Evolutionary conservation across 345 rosid genomes (phyloP).

Genomic region (Cardiospermum halicacabum): DNA sequence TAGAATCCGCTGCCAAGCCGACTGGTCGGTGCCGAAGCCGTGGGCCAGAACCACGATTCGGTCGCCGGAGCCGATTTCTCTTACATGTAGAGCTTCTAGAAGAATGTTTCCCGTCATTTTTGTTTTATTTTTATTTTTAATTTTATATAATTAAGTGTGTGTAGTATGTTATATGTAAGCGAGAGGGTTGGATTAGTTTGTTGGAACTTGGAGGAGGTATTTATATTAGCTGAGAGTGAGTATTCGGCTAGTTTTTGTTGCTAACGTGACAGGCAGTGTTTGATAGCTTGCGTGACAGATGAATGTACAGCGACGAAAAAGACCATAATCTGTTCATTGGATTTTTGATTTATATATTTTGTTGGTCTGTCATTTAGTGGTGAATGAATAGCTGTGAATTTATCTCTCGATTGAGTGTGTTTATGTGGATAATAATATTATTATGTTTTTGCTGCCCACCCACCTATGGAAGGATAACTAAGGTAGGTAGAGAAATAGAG

Average conservation of each 20-base stretch:
- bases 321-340: background rate
- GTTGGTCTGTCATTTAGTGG: constrained; percentile 6
- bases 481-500: too few relatives aligned
- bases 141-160: too few relatives aligned
- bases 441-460: background rate
- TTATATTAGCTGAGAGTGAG: constrained; percentile 1
- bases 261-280: background rate
- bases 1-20: constrained; percentile 79
- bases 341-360: background rate
- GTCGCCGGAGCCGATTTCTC: constrained; percentile 62
- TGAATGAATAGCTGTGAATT: background rate
- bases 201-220: background rate
- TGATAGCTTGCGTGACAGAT: background rate
- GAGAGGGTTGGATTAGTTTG: background rate
- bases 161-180: background rate
- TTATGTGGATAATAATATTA: too few relatives aligned
- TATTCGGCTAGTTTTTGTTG: background rate
- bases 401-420: background rate
- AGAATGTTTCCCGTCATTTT: constrained; percentile 43
- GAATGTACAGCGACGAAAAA: background rate
- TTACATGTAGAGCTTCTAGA: constrained; percentile 69
- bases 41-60: constrained; percentile 64
- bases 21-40: constrained; percentile 87
- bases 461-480: too few relatives aligned
- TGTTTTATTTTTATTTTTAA: background rate